A percentile compares a stretch with the other conserved stretches of the same genome.
Conservation (phyloP, 345 rosid species). For the Brassica rapa region DNA sequence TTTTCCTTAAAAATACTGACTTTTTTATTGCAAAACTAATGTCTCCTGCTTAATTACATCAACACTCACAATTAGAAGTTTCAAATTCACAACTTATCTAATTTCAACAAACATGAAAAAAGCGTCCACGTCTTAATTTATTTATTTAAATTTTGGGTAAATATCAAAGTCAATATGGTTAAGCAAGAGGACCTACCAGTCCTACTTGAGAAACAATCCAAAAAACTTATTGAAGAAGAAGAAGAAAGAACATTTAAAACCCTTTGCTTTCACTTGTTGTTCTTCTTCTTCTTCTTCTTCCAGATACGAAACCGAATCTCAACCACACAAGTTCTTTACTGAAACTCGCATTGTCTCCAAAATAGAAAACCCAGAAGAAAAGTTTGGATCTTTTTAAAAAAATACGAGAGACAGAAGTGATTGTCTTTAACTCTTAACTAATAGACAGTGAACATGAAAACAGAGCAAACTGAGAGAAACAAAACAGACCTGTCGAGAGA, state of each 20-base stretch:
- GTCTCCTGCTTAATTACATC: background rate
- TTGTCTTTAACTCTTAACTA: background rate
- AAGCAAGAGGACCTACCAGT: slow-evolving; percentile 33
- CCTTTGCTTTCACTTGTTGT: slow-evolving; percentile 18
- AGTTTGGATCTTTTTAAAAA: background rate
- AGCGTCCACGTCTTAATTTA: slow-evolving; percentile 18
- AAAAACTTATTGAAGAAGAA: background rate
- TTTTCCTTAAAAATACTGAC: background rate
- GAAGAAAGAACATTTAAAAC: slow-evolving; percentile 19
- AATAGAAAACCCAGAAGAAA: slow-evolving; percentile 26
- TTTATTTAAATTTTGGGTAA: slow-evolving; percentile 3
- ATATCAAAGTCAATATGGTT: slow-evolving; percentile 31
- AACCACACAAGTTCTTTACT: slow-evolving; percentile 17
- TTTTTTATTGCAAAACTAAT: slow-evolving; percentile 4
- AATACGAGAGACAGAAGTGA: background rate
- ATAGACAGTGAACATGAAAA: background rate
- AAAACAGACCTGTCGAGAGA: slow-evolving; percentile 52
- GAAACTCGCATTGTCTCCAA: slow-evolving; percentile 20
- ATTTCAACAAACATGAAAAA: slow-evolving; percentile 32
- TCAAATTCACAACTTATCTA: slow-evolving; percentile 34
- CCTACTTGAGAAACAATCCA: slow-evolving; percentile 38
- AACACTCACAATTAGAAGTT: slow-evolving; percentile 22
- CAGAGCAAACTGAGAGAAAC: slow-evolving; percentile 2
- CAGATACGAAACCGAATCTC: slow-evolving; percentile 15
- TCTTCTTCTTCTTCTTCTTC: slow-evolving; percentile 5